These are phyloP conservation scores for Tetrastigma voinierianum DNA, from an alignment of 164 flowering plant genomes.

Conservation along the genomic window DNA sequence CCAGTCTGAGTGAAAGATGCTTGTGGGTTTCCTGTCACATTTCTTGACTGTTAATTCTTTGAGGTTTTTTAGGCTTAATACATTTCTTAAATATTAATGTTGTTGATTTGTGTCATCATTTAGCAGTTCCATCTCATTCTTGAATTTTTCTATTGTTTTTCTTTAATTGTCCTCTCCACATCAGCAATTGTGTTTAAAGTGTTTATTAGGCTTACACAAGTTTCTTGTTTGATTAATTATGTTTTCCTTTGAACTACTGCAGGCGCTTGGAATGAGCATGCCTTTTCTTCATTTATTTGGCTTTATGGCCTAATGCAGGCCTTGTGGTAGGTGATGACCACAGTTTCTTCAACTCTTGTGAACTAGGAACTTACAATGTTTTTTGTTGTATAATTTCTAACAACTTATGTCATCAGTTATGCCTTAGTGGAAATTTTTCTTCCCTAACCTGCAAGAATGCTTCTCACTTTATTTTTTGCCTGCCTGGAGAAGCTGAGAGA, in stretches of 20 bases:
- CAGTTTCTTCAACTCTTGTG: slow-evolving; percentile 2
- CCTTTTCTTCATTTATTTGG: slow-evolving; percentile 97
- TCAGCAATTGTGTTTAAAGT: background rate
- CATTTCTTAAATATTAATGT: background rate
- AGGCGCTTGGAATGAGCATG: slow-evolving; percentile 99
- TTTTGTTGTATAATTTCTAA: background rate
- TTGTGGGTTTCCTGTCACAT: background rate
- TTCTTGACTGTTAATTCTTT: background rate
- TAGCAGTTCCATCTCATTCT: background rate
- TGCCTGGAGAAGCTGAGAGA: too few relatives aligned
- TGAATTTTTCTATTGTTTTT: background rate
- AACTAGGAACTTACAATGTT: background rate
- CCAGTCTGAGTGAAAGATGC: background rate
- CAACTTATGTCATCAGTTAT: background rate
- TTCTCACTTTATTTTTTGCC: too few relatives aligned
- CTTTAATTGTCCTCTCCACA: background rate
- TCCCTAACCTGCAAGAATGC: background rate
- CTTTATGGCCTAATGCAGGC: slow-evolving; percentile 97
- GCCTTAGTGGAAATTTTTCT: background rate
- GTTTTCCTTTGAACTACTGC: slow-evolving; percentile 33
- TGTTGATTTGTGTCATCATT: background rate
- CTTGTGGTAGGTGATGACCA: slow-evolving; percentile 78
- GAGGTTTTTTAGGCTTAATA: background rate
- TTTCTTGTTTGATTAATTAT: slow-evolving; percentile 6
- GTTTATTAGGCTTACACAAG: background rate